A percentile compares a stretch with the other conserved stretches of the same genome.
Conservation (phyloP, 306 rosid genomes). For the Canavalia ensiformis region DNA sequence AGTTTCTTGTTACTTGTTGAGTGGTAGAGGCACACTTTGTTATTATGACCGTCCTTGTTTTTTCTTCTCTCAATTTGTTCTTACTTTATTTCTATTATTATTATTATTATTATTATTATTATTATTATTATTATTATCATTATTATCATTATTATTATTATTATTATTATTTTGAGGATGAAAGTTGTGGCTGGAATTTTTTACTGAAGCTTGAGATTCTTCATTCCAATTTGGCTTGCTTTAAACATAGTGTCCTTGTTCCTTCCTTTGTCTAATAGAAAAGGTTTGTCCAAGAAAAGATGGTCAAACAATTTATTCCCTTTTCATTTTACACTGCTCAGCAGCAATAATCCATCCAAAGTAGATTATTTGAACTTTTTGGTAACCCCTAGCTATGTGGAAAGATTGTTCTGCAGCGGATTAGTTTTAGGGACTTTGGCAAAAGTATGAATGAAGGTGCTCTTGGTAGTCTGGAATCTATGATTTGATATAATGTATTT, state of each 20-base stretch:
- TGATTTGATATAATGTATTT: not conserved
- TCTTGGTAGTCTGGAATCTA: not conserved
- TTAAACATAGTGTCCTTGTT: not conserved
- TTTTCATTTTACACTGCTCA: not conserved
- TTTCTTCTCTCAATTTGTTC: not conserved
- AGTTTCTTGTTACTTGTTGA: not conserved
- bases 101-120: not conserved
- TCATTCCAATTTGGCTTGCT: not conserved
- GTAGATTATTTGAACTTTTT: not conserved
- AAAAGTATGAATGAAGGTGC: not conserved
- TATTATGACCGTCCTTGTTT: not conserved
- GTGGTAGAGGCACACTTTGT: not conserved
- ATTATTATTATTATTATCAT: too few relatives aligned
- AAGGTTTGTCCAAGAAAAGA: not conserved
- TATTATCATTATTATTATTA: too few relatives aligned
- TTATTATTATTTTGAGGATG: not conserved
- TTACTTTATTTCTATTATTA: not conserved
- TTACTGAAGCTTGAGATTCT: conserved; percentile 8
- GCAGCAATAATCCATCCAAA: not conserved
- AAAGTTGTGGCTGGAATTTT: not conserved
- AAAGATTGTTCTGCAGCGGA: not conserved
- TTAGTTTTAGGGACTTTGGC: not conserved
- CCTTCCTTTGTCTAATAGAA: too few relatives aligned
- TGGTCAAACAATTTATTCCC: not conserved
- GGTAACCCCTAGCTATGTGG: not conserved